Evolutionary conservation across 768 basidiomycete genomes (phyloP).

Genomic region (Tricholoma hemisulphureum): DNA sequence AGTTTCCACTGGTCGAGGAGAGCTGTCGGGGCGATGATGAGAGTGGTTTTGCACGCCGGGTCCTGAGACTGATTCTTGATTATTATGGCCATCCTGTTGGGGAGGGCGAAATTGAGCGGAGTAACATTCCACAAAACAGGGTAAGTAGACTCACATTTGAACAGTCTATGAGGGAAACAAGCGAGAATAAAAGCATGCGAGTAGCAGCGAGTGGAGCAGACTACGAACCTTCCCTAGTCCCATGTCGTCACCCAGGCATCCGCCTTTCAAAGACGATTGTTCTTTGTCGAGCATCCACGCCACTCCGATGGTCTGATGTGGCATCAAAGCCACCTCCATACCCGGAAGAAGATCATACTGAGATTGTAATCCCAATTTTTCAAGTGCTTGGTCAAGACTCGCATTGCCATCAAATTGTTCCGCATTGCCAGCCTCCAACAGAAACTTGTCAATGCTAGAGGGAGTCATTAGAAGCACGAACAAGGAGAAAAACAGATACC

Average conservation of each 20-base stretch:
- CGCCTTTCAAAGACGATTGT: conserved; percentile 40
- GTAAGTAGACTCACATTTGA: conserved; percentile 37
- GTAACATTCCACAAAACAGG: not conserved
- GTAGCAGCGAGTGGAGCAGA: not conserved
- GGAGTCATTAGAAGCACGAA: not conserved
- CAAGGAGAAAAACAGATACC: conserved; percentile 16
- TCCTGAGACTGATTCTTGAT: conserved; percentile 51
- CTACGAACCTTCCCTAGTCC: conserved; percentile 58
- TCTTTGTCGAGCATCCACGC: conserved; percentile 62
- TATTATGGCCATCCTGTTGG: conserved; percentile 56
- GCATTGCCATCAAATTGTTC: conserved; percentile 59
- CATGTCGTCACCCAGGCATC: conserved; percentile 53
- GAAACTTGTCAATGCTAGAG: conserved; percentile 51
- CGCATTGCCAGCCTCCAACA: conserved; percentile 54
- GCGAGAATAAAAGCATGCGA: not conserved
- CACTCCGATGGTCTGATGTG: conserved; percentile 65
- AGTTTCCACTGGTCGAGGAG: conserved; percentile 66
- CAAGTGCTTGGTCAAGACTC: conserved; percentile 55
- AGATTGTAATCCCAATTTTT: conserved; percentile 48
- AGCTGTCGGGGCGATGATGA: conserved; percentile 67
- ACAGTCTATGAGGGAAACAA: conserved; percentile 37
- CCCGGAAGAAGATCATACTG: conserved; percentile 52
- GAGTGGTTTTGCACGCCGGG: conserved; percentile 54
- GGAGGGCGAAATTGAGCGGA: conserved; percentile 2
- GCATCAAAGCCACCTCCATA: conserved; percentile 61